Base-by-base conservation (phyloP, 495 filamentous ascomycete genomes). In the Hypoxylon perforatum region DNA sequence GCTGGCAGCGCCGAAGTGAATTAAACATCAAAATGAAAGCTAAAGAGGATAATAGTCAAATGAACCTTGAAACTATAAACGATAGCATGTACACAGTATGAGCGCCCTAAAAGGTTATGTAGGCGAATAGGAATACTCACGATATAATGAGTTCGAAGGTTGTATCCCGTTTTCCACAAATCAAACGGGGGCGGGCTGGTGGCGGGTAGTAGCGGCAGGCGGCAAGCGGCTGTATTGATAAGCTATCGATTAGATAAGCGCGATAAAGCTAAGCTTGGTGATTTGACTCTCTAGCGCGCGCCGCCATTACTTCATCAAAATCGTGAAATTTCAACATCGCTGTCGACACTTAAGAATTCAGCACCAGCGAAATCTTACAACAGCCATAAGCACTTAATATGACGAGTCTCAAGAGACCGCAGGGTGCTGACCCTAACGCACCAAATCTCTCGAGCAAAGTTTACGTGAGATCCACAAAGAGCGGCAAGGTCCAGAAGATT, bases 401-500 rank as follows among this genome's bases (percentile, higher is more conserved):
- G 92, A 92, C 93, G 72, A 97, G 93, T 75, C 83, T 97, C 58
- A 93, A 95, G 77, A 83, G 93, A 68, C 87, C 91, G 18, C 75
- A 86, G 61, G 88, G 82, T 52, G 80, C 84, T 9, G 93, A 94
- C 69, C 84, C 87, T 14, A 82, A 86, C 50, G 82, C 87, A n/a
- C 81, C 86, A 48, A 95, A 90, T 76, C 90, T 97, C 57, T 90
- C 89, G 45, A 96, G 90, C 85, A 96, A 98, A 80, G 85, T 95
- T 65, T 99, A 93, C 70, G 90, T 98, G 63, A 83, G 95, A 58
- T 97, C 95, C 23, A 94, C 93, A 15, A 94, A 90, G 76, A 92
- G 86, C 77, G 95, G 95, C 72, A 98, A 97, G 81, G 95, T 98
- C 60, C 93, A 97, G 79, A 99, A 99, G 81, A 94, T 99, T 75